Evolutionary conservation across 164 flowering plant species (phyloP).

Genomic region (Vitis cinerea): DNA sequence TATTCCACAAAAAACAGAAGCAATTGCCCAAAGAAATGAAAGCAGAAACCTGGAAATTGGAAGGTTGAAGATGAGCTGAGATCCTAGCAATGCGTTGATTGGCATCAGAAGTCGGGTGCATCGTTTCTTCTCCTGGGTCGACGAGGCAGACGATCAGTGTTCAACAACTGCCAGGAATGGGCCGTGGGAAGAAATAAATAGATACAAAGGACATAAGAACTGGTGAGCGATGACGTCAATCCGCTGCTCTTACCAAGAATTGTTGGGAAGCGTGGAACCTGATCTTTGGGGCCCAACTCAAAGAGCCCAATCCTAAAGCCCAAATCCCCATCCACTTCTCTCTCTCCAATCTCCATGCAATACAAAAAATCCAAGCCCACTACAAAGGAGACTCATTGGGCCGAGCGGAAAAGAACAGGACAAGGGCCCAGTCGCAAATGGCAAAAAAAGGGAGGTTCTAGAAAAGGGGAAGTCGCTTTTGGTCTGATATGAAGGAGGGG

Average conservation of each 20-base stretch:
- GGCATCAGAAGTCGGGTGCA: slow-evolving; percentile 43
- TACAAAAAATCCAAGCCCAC: too few relatives aligned
- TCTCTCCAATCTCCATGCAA: neutral
- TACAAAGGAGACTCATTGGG: too few relatives aligned
- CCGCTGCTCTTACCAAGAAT: neutral
- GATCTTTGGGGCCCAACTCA: neutral
- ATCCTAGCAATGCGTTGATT: slow-evolving; percentile 75
- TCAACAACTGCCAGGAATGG: neutral
- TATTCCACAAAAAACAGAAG: neutral
- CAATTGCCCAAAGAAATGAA: neutral
- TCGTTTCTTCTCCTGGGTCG: slow-evolving; percentile 10
- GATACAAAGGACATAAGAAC: neutral
- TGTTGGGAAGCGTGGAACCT: slow-evolving; percentile 45
- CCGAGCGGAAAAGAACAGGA: too few relatives aligned
- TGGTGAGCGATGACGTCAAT: slow-evolving; percentile 23
- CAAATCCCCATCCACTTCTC: too few relatives aligned
- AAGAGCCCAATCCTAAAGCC: too few relatives aligned
- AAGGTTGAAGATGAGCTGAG: slow-evolving; percentile 79
- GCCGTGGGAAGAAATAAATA: neutral
- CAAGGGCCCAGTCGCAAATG: neutral
- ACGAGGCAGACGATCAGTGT: neutral
- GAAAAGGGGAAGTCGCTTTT: slow-evolving; percentile 13
- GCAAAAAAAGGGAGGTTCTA: slow-evolving; percentile 2
- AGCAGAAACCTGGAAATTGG: slow-evolving; percentile 43
- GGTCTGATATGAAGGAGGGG: neutral